phyloP scores from a whole-genome alignment of 768 basidiomycete species.

The Phylloporus sp. region DNA sequence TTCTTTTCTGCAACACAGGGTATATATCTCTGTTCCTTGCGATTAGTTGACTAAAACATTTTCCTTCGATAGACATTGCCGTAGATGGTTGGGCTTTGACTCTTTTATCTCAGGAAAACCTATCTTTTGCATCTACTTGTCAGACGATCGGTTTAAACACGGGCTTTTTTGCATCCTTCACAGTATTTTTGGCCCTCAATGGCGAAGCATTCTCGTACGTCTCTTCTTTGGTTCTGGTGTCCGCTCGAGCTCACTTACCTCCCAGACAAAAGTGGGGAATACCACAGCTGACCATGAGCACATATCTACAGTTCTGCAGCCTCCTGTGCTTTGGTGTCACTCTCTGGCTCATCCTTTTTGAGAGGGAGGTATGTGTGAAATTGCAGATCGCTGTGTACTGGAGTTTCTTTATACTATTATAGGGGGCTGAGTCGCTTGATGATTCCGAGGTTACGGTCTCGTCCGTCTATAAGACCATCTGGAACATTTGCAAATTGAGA shows the following conservation, averaged over 20 bases:
- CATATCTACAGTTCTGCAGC: slow-evolving; percentile 86
- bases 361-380: slow-evolving; percentile 69
- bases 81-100: slow-evolving; percentile 92
- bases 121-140: slow-evolving; percentile 96
- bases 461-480: slow-evolving; percentile 90
- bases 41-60: slow-evolving; percentile 11
- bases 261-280: slow-evolving; percentile 70
- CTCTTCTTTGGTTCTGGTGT: neutral
- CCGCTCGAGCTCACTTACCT: slow-evolving; percentile 8
- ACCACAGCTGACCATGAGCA: slow-evolving; percentile 63
- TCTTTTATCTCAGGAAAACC: slow-evolving; percentile 83
- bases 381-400: neutral
- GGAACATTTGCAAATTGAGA: slow-evolving; percentile 85
- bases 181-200: slow-evolving; percentile 95
- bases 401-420: slow-evolving; percentile 2
- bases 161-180: slow-evolving; percentile 94
- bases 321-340: slow-evolving; percentile 80
- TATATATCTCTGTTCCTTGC: slow-evolving; percentile 27
- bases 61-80: slow-evolving; percentile 69
- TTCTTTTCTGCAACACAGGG: slow-evolving; percentile 97
- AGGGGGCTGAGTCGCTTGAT: slow-evolving; percentile 72
- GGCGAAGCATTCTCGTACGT: slow-evolving; percentile 84
- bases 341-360: slow-evolving; percentile 78
- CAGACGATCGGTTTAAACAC: slow-evolving; percentile 97
- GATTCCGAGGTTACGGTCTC: slow-evolving; percentile 86